Evolutionary conservation across 805 yeast genomes (phyloP).

Genomic region (Allodekkera sacchari): DNA sequence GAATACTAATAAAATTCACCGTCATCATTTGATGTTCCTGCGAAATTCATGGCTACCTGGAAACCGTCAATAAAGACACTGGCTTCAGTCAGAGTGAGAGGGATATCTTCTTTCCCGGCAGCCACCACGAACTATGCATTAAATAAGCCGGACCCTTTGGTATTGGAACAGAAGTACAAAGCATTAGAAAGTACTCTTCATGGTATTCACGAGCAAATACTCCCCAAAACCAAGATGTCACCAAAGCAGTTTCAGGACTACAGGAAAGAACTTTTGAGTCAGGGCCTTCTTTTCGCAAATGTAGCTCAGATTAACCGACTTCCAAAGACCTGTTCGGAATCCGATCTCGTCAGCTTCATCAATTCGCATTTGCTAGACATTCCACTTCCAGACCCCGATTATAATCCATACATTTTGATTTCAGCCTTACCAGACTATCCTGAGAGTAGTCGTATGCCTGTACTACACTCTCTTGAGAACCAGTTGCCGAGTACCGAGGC

Average conservation of each 20-base stretch:
- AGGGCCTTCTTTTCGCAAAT: conserved; percentile 1
- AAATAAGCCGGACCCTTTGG: neutral
- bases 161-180: neutral
- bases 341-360: neutral
- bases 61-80: too few species aligned
- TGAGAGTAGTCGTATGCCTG: conserved; percentile 1
- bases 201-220: neutral
- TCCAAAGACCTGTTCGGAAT: neutral
- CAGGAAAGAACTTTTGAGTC: neutral
- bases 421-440: neutral
- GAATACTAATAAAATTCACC: too few species aligned
- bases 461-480: neutral
- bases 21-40: too few species aligned
- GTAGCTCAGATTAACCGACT: neutral
- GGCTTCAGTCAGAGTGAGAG: too few species aligned
- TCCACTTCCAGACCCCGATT: neutral
- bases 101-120: too few species aligned
- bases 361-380: neutral
- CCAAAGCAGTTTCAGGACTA: neutral
- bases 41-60: too few species aligned
- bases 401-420: neutral
- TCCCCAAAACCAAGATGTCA: neutral
- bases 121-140: too few species aligned
- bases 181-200: neutral
- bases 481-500: neutral